Conservation (phyloP, 176 grass and related monocot genomes). For the Phoenix roebelenii region DNA sequence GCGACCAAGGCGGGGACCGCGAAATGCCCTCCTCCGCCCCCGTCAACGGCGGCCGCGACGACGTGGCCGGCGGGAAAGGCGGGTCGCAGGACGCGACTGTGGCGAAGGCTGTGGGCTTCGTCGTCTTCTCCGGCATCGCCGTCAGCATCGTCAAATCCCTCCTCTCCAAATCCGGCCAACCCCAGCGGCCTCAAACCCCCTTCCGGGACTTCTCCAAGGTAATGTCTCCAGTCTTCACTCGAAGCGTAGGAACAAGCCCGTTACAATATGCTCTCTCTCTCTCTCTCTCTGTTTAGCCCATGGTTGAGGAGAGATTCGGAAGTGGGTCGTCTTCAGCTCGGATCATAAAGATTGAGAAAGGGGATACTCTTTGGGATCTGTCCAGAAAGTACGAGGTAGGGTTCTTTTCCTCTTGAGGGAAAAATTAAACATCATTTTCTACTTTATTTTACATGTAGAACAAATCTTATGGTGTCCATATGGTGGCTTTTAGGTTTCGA, state of each 20-base stretch:
- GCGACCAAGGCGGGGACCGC: neutral
- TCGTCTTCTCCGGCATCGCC: slow-evolving; percentile 8
- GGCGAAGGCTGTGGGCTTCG: slow-evolving; percentile 7
- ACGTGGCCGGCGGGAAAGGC: neutral
- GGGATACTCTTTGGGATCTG: slow-evolving; percentile 5
- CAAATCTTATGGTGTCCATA: neutral
- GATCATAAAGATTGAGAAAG: neutral
- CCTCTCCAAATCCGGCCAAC: neutral
- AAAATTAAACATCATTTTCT: neutral
- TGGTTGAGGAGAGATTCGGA: neutral
- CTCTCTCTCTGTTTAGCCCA: neutral
- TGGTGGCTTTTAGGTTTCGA: neutral
- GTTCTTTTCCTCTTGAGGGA: neutral
- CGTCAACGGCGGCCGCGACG: neutral
- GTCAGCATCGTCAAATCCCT: slow-evolving; percentile 4
- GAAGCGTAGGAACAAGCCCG: too few relatives aligned
- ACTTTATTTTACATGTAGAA: neutral
- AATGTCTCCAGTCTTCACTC: too few relatives aligned
- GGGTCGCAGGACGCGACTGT: neutral
- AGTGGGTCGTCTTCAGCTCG: neutral
- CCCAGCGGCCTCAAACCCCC: neutral
- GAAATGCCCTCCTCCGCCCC: too few relatives aligned
- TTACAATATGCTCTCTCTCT: too few relatives aligned
- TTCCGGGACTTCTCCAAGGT: neutral
- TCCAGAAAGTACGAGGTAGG: slow-evolving; percentile 2